phyloP scores from a whole-genome alignment of 345 rosid species.

The Orychophragmus violaceus region DNA sequence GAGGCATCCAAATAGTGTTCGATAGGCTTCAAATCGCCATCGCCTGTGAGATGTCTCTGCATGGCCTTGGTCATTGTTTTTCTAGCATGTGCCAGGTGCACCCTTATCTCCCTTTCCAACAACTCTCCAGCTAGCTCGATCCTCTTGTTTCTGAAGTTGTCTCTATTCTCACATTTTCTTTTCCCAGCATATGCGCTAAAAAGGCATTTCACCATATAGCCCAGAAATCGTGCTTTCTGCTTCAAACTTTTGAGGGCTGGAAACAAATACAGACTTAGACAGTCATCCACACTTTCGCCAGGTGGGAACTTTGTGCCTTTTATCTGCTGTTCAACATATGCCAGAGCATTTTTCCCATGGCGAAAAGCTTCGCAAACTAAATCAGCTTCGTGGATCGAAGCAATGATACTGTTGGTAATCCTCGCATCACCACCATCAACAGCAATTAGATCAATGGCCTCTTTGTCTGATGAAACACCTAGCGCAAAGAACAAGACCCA shows the following conservation, averaged over 20 bases:
- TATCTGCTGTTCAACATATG: constrained; percentile 32
- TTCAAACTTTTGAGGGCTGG: constrained; percentile 49
- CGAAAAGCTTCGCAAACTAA: constrained; percentile 49
- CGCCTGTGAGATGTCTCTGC: constrained; percentile 72
- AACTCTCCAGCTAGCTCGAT: constrained; percentile 81
- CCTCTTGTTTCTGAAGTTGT: constrained; percentile 81
- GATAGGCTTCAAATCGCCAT: constrained; percentile 48
- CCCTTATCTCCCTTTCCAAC: constrained; percentile 77
- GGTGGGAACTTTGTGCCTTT: constrained; percentile 70
- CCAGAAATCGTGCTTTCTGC: constrained; percentile 81
- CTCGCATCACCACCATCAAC: constrained; percentile 45
- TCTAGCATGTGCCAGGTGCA: constrained; percentile 70
- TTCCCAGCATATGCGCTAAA: constrained; percentile 60
- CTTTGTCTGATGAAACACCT: constrained; percentile 71
- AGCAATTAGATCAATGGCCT: constrained; percentile 55
- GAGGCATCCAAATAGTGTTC: constrained; percentile 89
- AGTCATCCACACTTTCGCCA: constrained; percentile 48
- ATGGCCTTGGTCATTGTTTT: constrained; percentile 63
- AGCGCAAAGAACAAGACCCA: constrained; percentile 87
- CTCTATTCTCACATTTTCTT: constrained; percentile 76
- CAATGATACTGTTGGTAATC: constrained; percentile 49
- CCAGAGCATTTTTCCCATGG: constrained; percentile 38
- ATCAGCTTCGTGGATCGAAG: constrained; percentile 71
- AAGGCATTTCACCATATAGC: constrained; percentile 87
- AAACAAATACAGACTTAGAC: constrained; percentile 54